Evolutionary conservation across 805 yeast species (phyloP).

Genomic region (Scheffersomyces coipomensis): DNA sequence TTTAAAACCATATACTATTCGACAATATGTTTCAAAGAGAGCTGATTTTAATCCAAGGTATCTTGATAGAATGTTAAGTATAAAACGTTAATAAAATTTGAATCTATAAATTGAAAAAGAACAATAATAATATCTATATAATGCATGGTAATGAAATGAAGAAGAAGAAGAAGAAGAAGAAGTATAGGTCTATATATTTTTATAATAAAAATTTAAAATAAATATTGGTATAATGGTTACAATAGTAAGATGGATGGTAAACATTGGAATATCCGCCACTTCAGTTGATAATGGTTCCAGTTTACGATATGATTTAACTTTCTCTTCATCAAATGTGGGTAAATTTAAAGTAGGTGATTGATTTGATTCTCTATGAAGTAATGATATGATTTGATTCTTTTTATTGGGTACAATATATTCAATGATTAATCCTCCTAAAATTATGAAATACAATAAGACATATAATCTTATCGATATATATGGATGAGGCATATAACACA

Average conservation of each 20-base stretch:
- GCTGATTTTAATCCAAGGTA: constrained; percentile 64
- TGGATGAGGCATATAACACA: constrained; percentile 61
- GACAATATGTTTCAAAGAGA: constrained; percentile 66
- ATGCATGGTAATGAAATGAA: not conserved
- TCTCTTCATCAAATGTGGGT: too few species aligned
- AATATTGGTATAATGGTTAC: constrained; percentile 1
- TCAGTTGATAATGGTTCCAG: too few species aligned
- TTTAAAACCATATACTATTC: constrained; percentile 59
- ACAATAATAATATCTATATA: too few species aligned
- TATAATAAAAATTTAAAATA: constrained; percentile 3
- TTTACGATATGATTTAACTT: too few species aligned
- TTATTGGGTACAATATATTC: constrained; percentile 1
- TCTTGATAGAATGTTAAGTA: constrained; percentile 44
- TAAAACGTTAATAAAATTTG: constrained; percentile 15
- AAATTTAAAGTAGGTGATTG: not conserved
- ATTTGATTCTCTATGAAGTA: not conserved
- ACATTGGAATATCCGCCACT: not conserved
- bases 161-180: too few species aligned
- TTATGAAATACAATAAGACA: not conserved
- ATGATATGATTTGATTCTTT: not conserved
- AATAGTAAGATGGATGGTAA: constrained; percentile 1
- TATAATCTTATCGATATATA: constrained; percentile 18
- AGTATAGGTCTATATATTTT: constrained; percentile 4
- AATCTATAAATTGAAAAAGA: too few species aligned
- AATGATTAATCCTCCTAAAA: not conserved